phyloP scores from a whole-genome alignment of 768 basidiomycete species.

The Tephrocybe sp. region DNA sequence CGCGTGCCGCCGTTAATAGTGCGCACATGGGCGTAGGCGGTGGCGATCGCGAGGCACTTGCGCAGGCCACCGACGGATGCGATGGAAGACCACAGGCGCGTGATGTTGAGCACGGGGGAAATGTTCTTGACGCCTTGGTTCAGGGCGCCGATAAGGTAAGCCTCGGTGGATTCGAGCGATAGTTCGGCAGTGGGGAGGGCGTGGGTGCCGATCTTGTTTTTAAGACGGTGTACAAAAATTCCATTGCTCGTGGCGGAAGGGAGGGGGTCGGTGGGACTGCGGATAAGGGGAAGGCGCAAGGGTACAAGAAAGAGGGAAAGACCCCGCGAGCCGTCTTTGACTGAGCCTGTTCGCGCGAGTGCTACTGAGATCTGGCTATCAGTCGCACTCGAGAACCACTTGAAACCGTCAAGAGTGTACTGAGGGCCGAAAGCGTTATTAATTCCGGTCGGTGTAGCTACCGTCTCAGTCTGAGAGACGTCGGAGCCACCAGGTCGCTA shows the following conservation, averaged over 20 bases:
- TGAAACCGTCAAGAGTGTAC: slow-evolving; percentile 68
- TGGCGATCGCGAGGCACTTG: slow-evolving; percentile 64
- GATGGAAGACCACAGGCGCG: slow-evolving; percentile 66
- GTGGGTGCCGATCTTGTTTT: slow-evolving; percentile 78
- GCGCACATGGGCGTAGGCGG: slow-evolving; percentile 62
- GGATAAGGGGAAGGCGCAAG: slow-evolving; percentile 55
- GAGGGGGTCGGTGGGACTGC: slow-evolving; percentile 34
- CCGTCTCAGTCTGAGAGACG: slow-evolving; percentile 72
- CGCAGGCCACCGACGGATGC: slow-evolving; percentile 56
- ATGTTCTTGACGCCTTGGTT: slow-evolving; percentile 68
- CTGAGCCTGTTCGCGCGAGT: slow-evolving; percentile 67
- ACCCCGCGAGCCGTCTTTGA: slow-evolving; percentile 55
- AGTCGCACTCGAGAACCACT: slow-evolving; percentile 86
- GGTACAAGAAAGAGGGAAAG: slow-evolving; percentile 78
- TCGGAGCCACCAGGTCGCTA: slow-evolving; percentile 76
- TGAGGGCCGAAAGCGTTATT: slow-evolving; percentile 42
- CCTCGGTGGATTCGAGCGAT: slow-evolving; percentile 56
- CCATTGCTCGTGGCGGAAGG: slow-evolving; percentile 59
- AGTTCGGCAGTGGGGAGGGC: slow-evolving; percentile 77
- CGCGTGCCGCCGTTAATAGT: slow-evolving; percentile 49
- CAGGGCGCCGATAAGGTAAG: slow-evolving; percentile 58
- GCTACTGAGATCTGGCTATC: slow-evolving; percentile 74
- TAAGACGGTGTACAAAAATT: slow-evolving; percentile 69
- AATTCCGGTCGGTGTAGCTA: slow-evolving; percentile 41
- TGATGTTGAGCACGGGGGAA: slow-evolving; percentile 74